Conservation (phyloP, 1,139 yeast genomes). For the Candida sanyaensis region DNA sequence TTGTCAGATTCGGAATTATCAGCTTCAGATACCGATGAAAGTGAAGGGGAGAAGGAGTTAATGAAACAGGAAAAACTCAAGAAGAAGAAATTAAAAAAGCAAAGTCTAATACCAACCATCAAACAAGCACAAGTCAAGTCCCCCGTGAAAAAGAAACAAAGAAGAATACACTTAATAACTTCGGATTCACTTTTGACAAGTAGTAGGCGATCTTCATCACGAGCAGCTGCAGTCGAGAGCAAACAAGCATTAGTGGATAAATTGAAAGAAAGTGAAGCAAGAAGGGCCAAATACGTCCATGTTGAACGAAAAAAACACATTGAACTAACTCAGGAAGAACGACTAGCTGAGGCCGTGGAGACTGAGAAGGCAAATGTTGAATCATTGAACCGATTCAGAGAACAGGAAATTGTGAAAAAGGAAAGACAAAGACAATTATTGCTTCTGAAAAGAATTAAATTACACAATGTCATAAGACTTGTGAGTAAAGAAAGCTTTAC, state of each 20-base stretch:
- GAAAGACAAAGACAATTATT: constrained; percentile 74
- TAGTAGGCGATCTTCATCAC: constrained; percentile 71
- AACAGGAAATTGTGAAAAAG: constrained; percentile 82
- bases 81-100: constrained; percentile 34
- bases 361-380: constrained; percentile 78
- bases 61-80: constrained; percentile 50
- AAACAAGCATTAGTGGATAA: constrained; percentile 77
- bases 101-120: constrained; percentile 46
- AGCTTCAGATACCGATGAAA: constrained; percentile 53
- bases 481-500: constrained; percentile 41
- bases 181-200: constrained; percentile 51
- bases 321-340: constrained; percentile 81
- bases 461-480: constrained; percentile 57
- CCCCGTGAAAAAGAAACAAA: constrained; percentile 20
- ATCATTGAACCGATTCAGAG: constrained; percentile 75
- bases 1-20: constrained; percentile 59
- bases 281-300: constrained; percentile 54
- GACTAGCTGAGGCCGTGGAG: constrained; percentile 79
- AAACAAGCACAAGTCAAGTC: constrained; percentile 28
- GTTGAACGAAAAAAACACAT: constrained; percentile 40
- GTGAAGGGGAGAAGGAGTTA: constrained; percentile 68
- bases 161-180: constrained; percentile 22
- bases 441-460: constrained; percentile 60
- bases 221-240: constrained; percentile 77
- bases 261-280: constrained; percentile 68